Conservation (phyloP, 805 yeast species). For the Wickerhamomyces kurtzmanii region DNA sequence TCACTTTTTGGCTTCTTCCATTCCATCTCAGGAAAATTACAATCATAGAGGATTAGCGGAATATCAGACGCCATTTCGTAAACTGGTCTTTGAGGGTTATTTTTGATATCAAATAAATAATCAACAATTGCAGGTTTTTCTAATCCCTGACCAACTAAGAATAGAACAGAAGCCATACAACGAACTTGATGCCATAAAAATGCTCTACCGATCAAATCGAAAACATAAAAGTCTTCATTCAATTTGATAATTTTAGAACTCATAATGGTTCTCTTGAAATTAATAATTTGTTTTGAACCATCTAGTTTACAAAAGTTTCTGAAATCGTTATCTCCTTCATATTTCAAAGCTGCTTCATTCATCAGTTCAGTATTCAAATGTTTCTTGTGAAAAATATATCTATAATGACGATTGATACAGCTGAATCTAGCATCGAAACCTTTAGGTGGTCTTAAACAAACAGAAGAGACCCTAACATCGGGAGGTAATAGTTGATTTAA, state of each 20-base stretch:
- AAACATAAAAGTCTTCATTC: slow-evolving; percentile 41
- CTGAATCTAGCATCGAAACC: slow-evolving; percentile 90
- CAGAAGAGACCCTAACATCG: slow-evolving; percentile 75
- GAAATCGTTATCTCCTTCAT: slow-evolving; percentile 78
- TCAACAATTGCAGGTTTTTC: slow-evolving; percentile 53
- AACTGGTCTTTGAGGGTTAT: slow-evolving; percentile 58
- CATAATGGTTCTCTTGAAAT: slow-evolving; percentile 56
- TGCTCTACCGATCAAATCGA: slow-evolving; percentile 80
- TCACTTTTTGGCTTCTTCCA: slow-evolving; percentile 35
- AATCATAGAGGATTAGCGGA: slow-evolving; percentile 81
- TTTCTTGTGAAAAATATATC: slow-evolving; percentile 58
- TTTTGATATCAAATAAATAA: slow-evolving; percentile 47
- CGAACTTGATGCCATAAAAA: slow-evolving; percentile 98
- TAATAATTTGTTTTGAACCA: slow-evolving; percentile 85
- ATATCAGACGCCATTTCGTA: slow-evolving; percentile 87
- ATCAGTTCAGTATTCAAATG: slow-evolving; percentile 53
- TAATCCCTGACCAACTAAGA: slow-evolving; percentile 69
- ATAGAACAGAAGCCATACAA: slow-evolving; percentile 81
- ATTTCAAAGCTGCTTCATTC: slow-evolving; percentile 54
- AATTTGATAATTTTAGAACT: slow-evolving; percentile 35
- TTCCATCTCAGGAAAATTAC: slow-evolving; percentile 61
- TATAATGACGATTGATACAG: slow-evolving; percentile 78
- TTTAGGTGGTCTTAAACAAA: slow-evolving; percentile 74
- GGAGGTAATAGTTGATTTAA: slow-evolving; percentile 71
- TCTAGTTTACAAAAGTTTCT: slow-evolving; percentile 92